Evolutionary conservation across 1,284 basidiomycete species (phyloP).

Genomic region (Hypsizygus ulmarius): DNA sequence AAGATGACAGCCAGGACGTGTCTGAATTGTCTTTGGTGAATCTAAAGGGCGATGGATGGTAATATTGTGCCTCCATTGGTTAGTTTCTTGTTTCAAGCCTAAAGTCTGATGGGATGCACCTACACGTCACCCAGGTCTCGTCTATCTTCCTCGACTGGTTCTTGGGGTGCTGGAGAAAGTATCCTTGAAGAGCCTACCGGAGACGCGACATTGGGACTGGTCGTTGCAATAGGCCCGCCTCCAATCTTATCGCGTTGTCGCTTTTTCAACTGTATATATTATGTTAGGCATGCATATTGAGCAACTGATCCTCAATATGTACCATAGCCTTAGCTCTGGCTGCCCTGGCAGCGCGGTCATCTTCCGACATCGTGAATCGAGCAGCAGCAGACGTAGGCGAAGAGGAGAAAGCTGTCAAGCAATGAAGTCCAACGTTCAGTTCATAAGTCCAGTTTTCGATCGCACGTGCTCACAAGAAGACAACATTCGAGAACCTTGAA

Average conservation of each 20-base stretch:
- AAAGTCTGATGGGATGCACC: conserved; percentile 26
- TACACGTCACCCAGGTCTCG: conserved; percentile 53
- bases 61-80: conserved; percentile 7
- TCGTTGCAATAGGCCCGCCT: conserved; percentile 27
- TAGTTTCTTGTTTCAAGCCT: conserved; percentile 3
- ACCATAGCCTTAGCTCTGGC: conserved; percentile 80
- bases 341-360: conserved; percentile 74
- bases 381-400: background rate
- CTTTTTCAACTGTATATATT: conserved; percentile 59
- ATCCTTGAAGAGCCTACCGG: conserved; percentile 50
- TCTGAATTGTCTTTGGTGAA: conserved; percentile 43
- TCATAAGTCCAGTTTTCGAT: no score
- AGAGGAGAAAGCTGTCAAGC: no score
- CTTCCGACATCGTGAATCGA: conserved; percentile 47
- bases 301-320: conserved; percentile 17
- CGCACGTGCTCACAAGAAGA: no score
- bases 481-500: no score
- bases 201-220: conserved; percentile 31
- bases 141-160: conserved; percentile 36
- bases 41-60: conserved; percentile 22
- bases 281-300: conserved; percentile 18
- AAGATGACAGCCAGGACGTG: conserved; percentile 56
- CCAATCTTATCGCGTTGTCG: conserved; percentile 66
- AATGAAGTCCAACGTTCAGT: no score
- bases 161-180: conserved; percentile 46